These are phyloP conservation scores for Penicillium sp. DNA, from an alignment of 2,329 filamentous ascomycete genomes.

Conservation along the genomic window DNA sequence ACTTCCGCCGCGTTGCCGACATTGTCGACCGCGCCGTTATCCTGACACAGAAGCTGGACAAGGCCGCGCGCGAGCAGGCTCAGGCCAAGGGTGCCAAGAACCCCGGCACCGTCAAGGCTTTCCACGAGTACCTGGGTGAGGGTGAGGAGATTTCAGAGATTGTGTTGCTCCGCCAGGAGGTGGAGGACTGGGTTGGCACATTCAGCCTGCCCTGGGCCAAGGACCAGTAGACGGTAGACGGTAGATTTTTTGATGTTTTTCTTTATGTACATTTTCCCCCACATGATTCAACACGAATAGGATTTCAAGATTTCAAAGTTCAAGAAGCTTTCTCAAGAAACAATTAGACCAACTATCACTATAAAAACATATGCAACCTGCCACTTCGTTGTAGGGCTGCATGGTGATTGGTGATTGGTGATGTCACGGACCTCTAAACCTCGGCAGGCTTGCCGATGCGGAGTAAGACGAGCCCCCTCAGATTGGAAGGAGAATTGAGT, in stretches of 20 bases:
- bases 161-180: conserved; percentile 83
- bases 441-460: no score
- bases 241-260: conserved; percentile 5
- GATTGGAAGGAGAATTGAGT: no score
- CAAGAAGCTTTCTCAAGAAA: no score
- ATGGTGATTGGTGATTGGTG: no score
- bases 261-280: conserved; percentile 24
- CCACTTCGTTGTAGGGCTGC: no score
- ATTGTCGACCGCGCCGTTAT: conserved; percentile 83
- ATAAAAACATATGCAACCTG: no score
- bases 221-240: conserved; percentile 56
- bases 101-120: conserved; percentile 98
- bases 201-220: conserved; percentile 87
- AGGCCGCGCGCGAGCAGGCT: conserved; percentile 69
- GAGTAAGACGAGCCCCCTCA: no score
- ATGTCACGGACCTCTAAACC: no score
- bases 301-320: not conserved
- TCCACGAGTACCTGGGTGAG: conserved; percentile 85
- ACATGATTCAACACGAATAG: conserved; percentile 29
- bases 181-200: conserved; percentile 80
- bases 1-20: conserved; percentile 84
- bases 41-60: conserved; percentile 78
- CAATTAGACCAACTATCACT: no score
- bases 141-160: conserved; percentile 81
- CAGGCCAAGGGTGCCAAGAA: conserved; percentile 86